Conservation (phyloP, 2,329 filamentous ascomycete genomes). For the Lasiodiplodia sp. region DNA sequence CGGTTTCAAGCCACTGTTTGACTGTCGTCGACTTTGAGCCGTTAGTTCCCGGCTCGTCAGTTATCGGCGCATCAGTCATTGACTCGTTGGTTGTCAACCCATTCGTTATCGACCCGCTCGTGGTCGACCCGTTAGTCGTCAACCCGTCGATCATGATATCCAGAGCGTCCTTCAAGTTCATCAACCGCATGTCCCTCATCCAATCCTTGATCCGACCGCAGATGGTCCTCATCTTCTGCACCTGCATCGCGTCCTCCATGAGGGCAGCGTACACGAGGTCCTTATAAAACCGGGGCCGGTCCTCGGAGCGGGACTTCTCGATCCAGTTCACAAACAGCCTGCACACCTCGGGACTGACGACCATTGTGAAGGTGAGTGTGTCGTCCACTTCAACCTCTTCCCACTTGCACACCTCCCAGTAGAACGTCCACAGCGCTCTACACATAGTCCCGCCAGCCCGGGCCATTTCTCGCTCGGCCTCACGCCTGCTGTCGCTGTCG, state of each 20-base stretch:
- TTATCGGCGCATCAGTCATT: too few relatives aligned
- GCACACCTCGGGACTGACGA: background rate
- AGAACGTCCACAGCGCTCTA: background rate
- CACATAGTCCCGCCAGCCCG: background rate
- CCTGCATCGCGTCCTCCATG: background rate
- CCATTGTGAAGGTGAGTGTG: background rate
- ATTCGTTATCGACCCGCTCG: too few relatives aligned
- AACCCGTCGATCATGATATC: conserved; percentile 54
- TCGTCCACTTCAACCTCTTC: background rate
- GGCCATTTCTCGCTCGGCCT: background rate
- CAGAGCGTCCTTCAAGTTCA: conserved; percentile 82
- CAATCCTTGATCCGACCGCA: background rate
- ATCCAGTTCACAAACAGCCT: conserved; percentile 4
- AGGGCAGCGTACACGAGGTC: background rate
- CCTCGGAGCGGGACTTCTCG: background rate
- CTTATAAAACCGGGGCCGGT: too few relatives aligned
- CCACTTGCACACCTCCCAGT: too few relatives aligned
- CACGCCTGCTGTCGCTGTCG: background rate
- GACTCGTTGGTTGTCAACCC: too few relatives aligned
- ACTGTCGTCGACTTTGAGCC: too few relatives aligned
- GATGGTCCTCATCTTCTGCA: background rate
- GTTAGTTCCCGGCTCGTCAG: too few relatives aligned
- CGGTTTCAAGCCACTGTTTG: too few relatives aligned
- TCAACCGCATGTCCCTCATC: conserved; percentile 64
- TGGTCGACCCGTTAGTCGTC: too few relatives aligned